A percentile compares a stretch with the other conserved stretches of the same genome.
Evolutionary conservation across 371 early-diverging fungal species (phyloP).

Genomic region (Mucor indicus): DNA sequence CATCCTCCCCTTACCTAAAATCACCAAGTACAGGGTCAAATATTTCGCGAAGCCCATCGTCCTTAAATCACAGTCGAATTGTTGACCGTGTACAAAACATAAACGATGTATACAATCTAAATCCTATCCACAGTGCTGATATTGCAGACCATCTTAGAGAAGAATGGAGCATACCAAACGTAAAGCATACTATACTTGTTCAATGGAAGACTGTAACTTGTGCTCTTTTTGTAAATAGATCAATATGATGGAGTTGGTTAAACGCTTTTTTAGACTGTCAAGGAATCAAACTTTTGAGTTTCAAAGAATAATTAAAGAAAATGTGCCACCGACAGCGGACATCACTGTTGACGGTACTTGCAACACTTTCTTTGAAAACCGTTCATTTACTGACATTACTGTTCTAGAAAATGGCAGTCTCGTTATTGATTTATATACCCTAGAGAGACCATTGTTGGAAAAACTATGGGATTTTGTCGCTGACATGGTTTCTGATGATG

Average conservation of each 20-base stretch:
- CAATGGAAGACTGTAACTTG: no score
- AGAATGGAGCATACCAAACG: slow-evolving; percentile 44
- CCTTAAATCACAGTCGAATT: no score
- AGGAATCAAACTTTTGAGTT: slow-evolving; percentile 23
- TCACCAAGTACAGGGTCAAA: no score
- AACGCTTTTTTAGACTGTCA: slow-evolving; percentile 26
- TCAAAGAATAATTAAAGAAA: slow-evolving; percentile 24
- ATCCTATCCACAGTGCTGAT: slow-evolving; percentile 30
- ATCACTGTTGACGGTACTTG: no score
- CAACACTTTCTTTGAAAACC: no score
- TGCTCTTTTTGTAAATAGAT: slow-evolving; percentile 5
- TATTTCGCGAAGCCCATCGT: no score
- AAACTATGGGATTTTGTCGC: slow-evolving; percentile 36
- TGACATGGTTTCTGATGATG: slow-evolving; percentile 21
- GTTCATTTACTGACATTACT: no score
- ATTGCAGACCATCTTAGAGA: slow-evolving; percentile 18
- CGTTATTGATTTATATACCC: slow-evolving; percentile 37
- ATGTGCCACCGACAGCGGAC: no score
- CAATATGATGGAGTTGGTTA: slow-evolving; percentile 38
- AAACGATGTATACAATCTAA: slow-evolving; percentile 26
- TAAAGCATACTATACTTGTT: no score
- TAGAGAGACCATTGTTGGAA: slow-evolving; percentile 24
- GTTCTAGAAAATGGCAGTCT: slow-evolving; percentile 23
- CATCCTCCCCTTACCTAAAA: no score
- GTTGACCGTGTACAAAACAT: slow-evolving; percentile 30